Conservation (phyloP, 2,329 filamentous ascomycete genomes). For the Verticillium albo-atrum region DNA sequence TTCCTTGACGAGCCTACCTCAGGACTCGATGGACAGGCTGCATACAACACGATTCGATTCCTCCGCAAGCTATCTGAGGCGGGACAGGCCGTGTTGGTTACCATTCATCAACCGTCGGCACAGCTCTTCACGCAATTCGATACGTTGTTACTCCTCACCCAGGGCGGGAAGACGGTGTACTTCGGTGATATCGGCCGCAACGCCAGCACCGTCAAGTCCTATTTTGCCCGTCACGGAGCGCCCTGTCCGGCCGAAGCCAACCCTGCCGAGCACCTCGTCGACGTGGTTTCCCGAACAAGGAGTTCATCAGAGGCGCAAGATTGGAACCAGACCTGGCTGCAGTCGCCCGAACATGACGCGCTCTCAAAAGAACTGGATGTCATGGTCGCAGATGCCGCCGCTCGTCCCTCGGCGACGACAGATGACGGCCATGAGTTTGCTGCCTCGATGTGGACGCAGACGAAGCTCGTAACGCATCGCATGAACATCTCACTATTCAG, state of each 20-base stretch:
- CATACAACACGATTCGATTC: slow-evolving; percentile 34
- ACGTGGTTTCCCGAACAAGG: slow-evolving; percentile 23
- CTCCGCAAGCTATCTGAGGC: slow-evolving; percentile 49
- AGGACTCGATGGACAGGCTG: slow-evolving; percentile 29
- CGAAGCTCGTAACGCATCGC: slow-evolving; percentile 26
- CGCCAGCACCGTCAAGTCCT: slow-evolving; percentile 63
- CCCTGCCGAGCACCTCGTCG: slow-evolving; percentile 67
- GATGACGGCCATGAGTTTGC: slow-evolving; percentile 22
- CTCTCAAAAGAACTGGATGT: slow-evolving; percentile 55
- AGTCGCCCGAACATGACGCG: slow-evolving; percentile 50
- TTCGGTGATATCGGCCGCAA: slow-evolving; percentile 81
- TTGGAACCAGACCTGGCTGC: slow-evolving; percentile 53
- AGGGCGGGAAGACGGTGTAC: slow-evolving; percentile 68
- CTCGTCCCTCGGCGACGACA: background rate
- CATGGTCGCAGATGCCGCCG: slow-evolving; percentile 43
- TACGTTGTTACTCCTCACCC: slow-evolving; percentile 47
- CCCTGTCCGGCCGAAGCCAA: slow-evolving; percentile 52
- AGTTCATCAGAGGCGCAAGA: slow-evolving; percentile 22
- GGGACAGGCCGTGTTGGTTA: slow-evolving; percentile 54
- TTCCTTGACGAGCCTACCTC: slow-evolving; percentile 66
- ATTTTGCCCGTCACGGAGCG: slow-evolving; percentile 57
- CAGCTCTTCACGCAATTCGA: slow-evolving; percentile 55
- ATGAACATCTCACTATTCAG: slow-evolving; percentile 26
- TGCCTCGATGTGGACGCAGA: slow-evolving; percentile 32
- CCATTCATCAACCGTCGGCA: slow-evolving; percentile 48